These are phyloP conservation scores for Mycena sp. DNA, from an alignment of 1,284 basidiomycete species.

Conservation along the genomic window DNA sequence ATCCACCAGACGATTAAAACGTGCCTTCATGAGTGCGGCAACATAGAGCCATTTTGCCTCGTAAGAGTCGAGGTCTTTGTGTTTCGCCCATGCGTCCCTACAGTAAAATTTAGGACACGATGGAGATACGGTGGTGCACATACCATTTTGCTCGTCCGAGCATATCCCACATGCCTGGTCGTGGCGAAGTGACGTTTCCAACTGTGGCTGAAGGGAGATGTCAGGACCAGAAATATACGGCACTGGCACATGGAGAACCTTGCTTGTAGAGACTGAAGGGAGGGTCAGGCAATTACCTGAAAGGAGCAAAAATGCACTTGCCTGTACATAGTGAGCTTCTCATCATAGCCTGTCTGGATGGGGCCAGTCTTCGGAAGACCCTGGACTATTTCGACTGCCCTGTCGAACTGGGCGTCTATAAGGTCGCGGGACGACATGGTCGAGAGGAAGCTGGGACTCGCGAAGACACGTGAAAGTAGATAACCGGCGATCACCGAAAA, in stretches of 20 bases:
- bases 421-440: slow-evolving; percentile 49
- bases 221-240: slow-evolving; percentile 9
- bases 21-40: slow-evolving; percentile 85
- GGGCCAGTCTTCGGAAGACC: slow-evolving; percentile 92
- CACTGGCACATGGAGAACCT: slow-evolving; percentile 58
- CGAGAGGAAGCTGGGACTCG: background rate
- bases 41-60: slow-evolving; percentile 94
- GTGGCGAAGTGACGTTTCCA: slow-evolving; percentile 82
- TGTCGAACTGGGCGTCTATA: slow-evolving; percentile 88
- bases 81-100: slow-evolving; percentile 96
- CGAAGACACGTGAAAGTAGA: slow-evolving; percentile 4
- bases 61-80: slow-evolving; percentile 79
- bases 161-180: slow-evolving; percentile 94
- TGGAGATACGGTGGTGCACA: slow-evolving; percentile 24
- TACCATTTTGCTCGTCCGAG: slow-evolving; percentile 95
- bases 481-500: too few species aligned
- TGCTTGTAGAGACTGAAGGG: slow-evolving; percentile 87
- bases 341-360: slow-evolving; percentile 80
- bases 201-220: slow-evolving; percentile 73
- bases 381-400: slow-evolving; percentile 95
- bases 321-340: slow-evolving; percentile 96
- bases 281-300: slow-evolving; percentile 6
- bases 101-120: slow-evolving; percentile 32
- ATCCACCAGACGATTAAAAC: slow-evolving; percentile 23
- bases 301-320: slow-evolving; percentile 41